Evolutionary conservation across 2,329 filamentous ascomycete species (phyloP).

Genomic region (Clonostachys byssicola): DNA sequence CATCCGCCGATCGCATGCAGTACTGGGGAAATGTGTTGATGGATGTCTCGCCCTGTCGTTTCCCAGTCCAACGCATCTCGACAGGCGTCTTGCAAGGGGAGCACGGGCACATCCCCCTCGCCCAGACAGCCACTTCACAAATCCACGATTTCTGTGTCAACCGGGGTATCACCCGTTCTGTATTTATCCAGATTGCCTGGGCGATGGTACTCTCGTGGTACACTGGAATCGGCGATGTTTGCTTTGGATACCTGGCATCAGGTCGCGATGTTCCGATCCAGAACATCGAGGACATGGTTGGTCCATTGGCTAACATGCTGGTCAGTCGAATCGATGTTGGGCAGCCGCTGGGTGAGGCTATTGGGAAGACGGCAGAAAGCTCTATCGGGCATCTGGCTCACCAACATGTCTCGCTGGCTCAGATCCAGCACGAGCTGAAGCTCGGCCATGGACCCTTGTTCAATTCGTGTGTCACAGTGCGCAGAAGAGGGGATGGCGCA

Average conservation of each 20-base stretch:
- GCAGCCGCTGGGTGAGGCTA: constrained; percentile 13
- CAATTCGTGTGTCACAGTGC: too few species aligned
- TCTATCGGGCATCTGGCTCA: constrained; percentile 1
- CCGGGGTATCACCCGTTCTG: constrained; percentile 2
- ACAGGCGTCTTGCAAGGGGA: too few species aligned
- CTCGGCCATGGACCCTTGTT: constrained; percentile 1
- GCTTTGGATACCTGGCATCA: constrained; percentile 46
- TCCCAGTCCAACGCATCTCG: constrained; percentile 7
- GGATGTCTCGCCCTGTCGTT: constrained; percentile 8
- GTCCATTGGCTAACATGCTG: constrained; percentile 50
- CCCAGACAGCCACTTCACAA: neutral
- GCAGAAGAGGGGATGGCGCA: too few species aligned
- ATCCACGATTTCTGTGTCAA: constrained; percentile 1
- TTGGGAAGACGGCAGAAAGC: constrained; percentile 29
- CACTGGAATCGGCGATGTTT: constrained; percentile 37
- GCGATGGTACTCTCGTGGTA: constrained; percentile 15
- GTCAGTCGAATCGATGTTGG: constrained; percentile 25
- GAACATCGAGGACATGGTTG: constrained; percentile 39
- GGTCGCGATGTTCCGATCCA: constrained; percentile 43
- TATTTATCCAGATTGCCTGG: constrained; percentile 3
- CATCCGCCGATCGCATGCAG: constrained; percentile 5
- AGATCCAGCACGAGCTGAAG: constrained; percentile 2
- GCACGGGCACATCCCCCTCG: neutral
- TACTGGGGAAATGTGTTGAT: constrained; percentile 11
- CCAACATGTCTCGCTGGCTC: constrained; percentile 2